Base-by-base conservation (phyloP, 345 rosid genomes). In the Cardamine occulta region DNA sequence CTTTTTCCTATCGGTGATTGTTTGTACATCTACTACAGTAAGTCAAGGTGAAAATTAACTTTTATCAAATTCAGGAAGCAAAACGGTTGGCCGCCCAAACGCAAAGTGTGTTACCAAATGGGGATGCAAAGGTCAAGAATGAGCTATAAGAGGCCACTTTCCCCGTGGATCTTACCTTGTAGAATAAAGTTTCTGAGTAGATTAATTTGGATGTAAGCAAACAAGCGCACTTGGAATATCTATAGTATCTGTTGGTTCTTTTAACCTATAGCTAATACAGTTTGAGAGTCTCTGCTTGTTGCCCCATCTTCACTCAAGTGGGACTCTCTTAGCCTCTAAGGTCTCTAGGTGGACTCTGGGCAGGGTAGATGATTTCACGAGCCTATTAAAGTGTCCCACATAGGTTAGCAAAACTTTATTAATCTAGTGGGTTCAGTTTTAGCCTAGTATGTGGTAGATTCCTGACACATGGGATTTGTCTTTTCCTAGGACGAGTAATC, bases 71-170 rank as follows among this genome's bases (percentile, higher is more conserved):
- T 64, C 89, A 94, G 98, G 98, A 92, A 81, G 68, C 85, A 8
- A 95, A 89, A 77, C 84, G 93, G 67, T 80, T 83, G 79, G 89
- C 93, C 8, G 88, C 93, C 7, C 96, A 91, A 57, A 80, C 89
- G 5, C 97, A 90, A 79, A 88, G 80, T 72, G 77, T 78, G 42
- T 84, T 92, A 65, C 95, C 96, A 45, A 91, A 94, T 82, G 97
- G 98, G 69, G 97, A 94, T 68, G 83, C 88, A 54, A 92, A 88
- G 79, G 85, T 88, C 61, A 88, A 94, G 79, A 31, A 76, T 18
- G 97, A 94, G 79, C 80, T 68, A 66, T 90, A 82, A 80, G 77
- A 53, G 31, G 4, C 17, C 9, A n/a, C 2, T 4, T 11, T 35
- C 21, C 15, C 4, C 21, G 10, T 49, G 15, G 21, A 31, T 59